phyloP scores from a whole-genome alignment of 2,329 filamentous ascomycete species.

The Aspergillus sp. region DNA sequence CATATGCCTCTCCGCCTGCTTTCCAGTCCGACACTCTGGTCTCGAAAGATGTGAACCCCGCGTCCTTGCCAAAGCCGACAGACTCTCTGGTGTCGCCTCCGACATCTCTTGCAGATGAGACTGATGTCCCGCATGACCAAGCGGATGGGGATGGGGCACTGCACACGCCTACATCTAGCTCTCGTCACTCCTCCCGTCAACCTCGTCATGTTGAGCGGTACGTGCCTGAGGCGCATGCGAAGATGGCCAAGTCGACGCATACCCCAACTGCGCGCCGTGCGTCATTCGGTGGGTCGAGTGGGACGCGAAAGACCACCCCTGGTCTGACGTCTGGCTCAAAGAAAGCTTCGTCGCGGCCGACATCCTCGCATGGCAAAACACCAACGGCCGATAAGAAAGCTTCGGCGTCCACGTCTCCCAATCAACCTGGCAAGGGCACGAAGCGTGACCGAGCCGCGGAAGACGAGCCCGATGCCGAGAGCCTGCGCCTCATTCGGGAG shows the following conservation, averaged over 20 bases:
- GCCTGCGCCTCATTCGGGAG: constrained; percentile 44
- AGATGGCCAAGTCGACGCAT: constrained; percentile 24
- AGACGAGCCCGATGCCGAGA: constrained; percentile 41
- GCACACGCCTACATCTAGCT: constrained; percentile 41
- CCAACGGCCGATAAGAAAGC: constrained; percentile 38
- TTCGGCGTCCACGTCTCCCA: constrained; percentile 26
- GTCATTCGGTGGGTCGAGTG: constrained; percentile 19
- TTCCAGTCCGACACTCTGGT: constrained; percentile 35
- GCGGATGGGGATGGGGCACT: constrained; percentile 30
- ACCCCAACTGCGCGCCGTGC: constrained; percentile 23
- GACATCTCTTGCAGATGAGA: constrained; percentile 44
- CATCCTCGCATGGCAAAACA: constrained; percentile 40
- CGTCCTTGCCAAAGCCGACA: constrained; percentile 31
- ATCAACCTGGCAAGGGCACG: constrained; percentile 25
- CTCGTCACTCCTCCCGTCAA: constrained; percentile 46
- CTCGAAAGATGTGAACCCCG: constrained; percentile 25
- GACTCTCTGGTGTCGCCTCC: constrained; percentile 45
- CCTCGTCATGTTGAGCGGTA: constrained; percentile 42
- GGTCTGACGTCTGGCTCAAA: constrained; percentile 26
- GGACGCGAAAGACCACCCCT: constrained; percentile 26
- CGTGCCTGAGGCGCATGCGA: constrained; percentile 32
- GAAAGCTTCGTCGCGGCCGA: constrained; percentile 36
- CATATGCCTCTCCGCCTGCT: constrained; percentile 39
- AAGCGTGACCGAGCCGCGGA: constrained; percentile 29
- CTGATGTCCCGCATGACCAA: constrained; percentile 34